Base-by-base conservation (phyloP, 2,329 filamentous ascomycete genomes). In the Diaporthe caulivora region DNA sequence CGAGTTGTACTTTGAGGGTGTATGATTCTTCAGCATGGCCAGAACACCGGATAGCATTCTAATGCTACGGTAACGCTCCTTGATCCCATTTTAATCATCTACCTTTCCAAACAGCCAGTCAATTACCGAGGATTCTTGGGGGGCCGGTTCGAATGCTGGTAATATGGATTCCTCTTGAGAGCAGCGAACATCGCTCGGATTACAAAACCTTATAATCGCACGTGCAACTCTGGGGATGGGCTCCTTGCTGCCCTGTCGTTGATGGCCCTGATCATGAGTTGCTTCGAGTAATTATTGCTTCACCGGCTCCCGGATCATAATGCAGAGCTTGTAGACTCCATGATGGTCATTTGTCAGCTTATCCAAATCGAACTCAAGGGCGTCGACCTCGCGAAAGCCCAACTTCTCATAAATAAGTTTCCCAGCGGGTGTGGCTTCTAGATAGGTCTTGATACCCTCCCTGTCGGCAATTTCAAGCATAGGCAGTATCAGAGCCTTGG, bases 371-470 rank as follows among this genome's bases (percentile, higher is more conserved):
- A 53, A 67, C 47, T 67, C 62, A 2, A 67, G 31, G 15, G 3
- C 2, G 15, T 67, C 62, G 7, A 67, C 62, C 17, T 67, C 62
- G 2, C 62, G 44, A 31, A 67, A 67, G 31, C 62, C 62, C 21
- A 53, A 9, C 21, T 53, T 67, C 47, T 67, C 62, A 8, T 67
- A 67, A 9, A 67, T 8, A 8, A 47, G 62, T 17, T 67, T 67
- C n/a, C 62, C 62, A 15, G 62, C 62, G 17, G 62, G 62, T 3
- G 62, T 67, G n/a, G 62, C 62, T 24, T 67, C 62, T 4, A 67
- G 62, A 29, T 67, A 67, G 15, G 47, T 51, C 31, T 37, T 51
- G 31, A 53, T 3, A 13, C 62, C 62, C 24, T 67, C 31, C 24
- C 31, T 21, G 15, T 67, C 62, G 31, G 62, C 62, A 7, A 67